Base-by-base conservation (phyloP, 2,329 filamentous ascomycete genomes). In the Graphilbum sp. region DNA sequence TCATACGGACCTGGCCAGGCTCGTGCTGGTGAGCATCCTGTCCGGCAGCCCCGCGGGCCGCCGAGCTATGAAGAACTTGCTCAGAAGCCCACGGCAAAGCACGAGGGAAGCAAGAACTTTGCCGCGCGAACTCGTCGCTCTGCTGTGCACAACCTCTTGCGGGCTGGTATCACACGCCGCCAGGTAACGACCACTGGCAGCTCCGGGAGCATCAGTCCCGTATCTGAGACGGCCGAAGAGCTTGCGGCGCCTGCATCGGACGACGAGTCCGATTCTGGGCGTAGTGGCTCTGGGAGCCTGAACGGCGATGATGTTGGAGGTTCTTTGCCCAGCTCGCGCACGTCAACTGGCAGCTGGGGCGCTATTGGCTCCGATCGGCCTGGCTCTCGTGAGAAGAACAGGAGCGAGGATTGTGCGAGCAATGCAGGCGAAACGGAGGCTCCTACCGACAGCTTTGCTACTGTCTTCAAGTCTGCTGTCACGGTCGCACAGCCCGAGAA, bases 31-130 rank as follows among this genome's bases (percentile, higher is more conserved):
- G 90, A 96, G 61, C 90, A 98, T 54, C 90, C 90, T 9, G 63
- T 84, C 37, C 86, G 90, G 42, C 90, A 98, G 60, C 90, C 90
- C 37, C 84, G 86, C 46, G 87, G 87, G 5, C 90, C 90, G 19
- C 90, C 90, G 13, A 76, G 83, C 13, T 69, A 96, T 36, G 90
- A 98, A 48, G 90, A 98, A 61, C 75, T 98, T 43, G 74, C 79
- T 52, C 71, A 79, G 17, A 90, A 87, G 61, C 90, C 90, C 2
- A 96, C 88, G 9, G 78, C 84, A 47, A 94, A 86, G 62, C 75
- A 88, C 46, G 88, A 96, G 57, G 90, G 88, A 19, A 95, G 88
- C 75, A 79, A 95, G 73, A 98, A 98, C 64, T 98, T 98, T 60
- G 81, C 82, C 11, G 77, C 86, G 40, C 86, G 90, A 44, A 87